Base-by-base conservation (phyloP, 2,329 filamentous ascomycete species). In the Trichoderma arundinaceum region DNA sequence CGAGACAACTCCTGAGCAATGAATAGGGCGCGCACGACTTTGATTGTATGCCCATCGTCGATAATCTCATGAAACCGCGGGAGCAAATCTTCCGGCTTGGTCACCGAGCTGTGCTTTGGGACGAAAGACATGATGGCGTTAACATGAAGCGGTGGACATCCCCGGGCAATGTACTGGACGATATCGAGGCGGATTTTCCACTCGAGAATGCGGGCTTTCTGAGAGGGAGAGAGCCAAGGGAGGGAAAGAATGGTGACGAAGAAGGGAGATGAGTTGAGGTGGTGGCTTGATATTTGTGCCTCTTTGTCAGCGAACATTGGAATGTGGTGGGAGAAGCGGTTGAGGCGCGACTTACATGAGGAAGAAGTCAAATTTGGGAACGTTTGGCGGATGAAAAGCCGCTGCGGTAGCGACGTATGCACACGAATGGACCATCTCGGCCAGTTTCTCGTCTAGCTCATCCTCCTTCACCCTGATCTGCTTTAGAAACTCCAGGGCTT, bases 21-120 rank as follows among this genome's bases (percentile, higher is more conserved):
- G 4, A 85, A 84, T 17, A 95, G 76, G 1, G 92, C 89, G 38
- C 93, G 82, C 7, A 89, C 82, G 5, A 96, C 78, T 77, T 97
- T 97, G 62, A 88, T 82, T 9, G 87, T 83, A 77, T 98, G 94
- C 0, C 94, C 93, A 76, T 97, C 93, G 70, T 97, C 94, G 0
- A 83, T 73, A 39, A 84, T 73, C 9, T 68, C 67, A 66, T 82
- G 80, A 17, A 88, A 74, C 9, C 82, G 77, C 1, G 80, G 74
- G 7, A 86, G 75, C 3, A 87, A 75, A 1, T 82, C 81, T 77
- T 84, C 59, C 74, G 80, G 67, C 83, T 79, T 51, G 84, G 72
- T 19, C 72, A 76, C 48, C 76, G 84, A 19, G 17, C 22, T 19
- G 4, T 80, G 77, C 64, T 79, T 84, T 0, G 88, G 84, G 1